Evolutionary conservation across 495 filamentous ascomycete genomes (phyloP), one percentile per base, ranked within the genome.

Genomic region (Glutinoglossum americanum): DNA sequence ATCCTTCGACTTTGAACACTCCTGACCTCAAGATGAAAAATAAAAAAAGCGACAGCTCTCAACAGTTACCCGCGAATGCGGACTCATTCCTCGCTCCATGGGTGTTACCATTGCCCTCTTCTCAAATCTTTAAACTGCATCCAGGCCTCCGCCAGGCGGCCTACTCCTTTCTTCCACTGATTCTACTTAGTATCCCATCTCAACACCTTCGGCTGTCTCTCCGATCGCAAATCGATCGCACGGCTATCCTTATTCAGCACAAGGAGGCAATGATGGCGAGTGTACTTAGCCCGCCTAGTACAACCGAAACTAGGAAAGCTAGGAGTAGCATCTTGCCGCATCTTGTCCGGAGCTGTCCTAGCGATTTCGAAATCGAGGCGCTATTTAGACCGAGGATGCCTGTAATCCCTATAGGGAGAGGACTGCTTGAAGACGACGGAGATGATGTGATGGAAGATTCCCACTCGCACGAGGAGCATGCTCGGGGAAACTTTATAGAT

Each of bases 321-420:
- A 75, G 76, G 57, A 71, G 79, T 15, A 87, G 83, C 62, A 82
- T 94, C 51, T 68, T 96, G 28, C 88, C 88, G 7, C 82, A 90
- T 60, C 69, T 94, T 27, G 76, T 76, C 26, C 71, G 78, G 56
- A 71, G 71, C 47, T 83, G 79, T 63, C 71, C 80, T 0, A 68
- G 72, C 32, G 74, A 80, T 48, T 68, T 78, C 57, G 76, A 74
- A 19, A 82, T 90, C 0, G 87, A 94, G 67, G 74, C 78, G 19
- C 61, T 95, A 56, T 69, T 94, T 7, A 72, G 81, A 32, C 83
- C 84, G 0, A 73, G 80, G 48, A 78, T 81, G 78, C 80, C 79
- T 4, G 61, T 70, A 17, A 70, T 81, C 19, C 56, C 51, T 32
- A 57, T 62, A 41, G 49, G 23, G 25, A 54, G 37, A 21, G 54